Percentiles rank a stretch among this genome's conserved stretches.
Evolutionary conservation across 805 yeast species (phyloP).

Genomic region (Alloascoidea africana): DNA sequence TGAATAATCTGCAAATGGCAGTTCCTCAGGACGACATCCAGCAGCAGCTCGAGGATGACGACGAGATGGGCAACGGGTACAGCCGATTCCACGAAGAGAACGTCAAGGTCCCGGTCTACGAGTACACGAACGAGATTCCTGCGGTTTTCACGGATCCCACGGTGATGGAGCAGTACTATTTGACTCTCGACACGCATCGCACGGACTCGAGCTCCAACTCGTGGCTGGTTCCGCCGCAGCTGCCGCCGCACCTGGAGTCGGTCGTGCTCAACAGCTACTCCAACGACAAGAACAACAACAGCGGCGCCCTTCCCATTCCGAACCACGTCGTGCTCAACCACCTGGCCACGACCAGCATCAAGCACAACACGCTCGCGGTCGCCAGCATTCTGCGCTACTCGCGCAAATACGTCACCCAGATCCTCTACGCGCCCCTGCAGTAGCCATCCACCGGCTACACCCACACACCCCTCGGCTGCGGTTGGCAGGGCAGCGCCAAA

Average conservation of each 20-base stretch:
- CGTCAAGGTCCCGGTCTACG: conserved; percentile 9
- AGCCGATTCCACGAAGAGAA: conserved; percentile 53
- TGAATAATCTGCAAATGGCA: conserved; percentile 7
- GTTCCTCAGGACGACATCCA: conserved; percentile 38
- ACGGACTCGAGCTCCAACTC: conserved; percentile 13
- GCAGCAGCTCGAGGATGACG: conserved; percentile 33
- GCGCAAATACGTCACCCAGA: conserved; percentile 75
- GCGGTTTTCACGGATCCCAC: conserved; percentile 76
- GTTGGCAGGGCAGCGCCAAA: too few relatives aligned
- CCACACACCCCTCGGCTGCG: too few relatives aligned
- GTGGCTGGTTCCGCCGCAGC: conserved; percentile 77
- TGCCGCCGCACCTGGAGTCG: conserved; percentile 93
- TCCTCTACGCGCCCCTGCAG: conserved; percentile 57
- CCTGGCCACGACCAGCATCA: conserved; percentile 88
- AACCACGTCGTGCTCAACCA: conserved; percentile 91
- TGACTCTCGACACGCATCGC: conserved; percentile 51
- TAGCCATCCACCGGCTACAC: too few relatives aligned
- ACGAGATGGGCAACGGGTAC: conserved; percentile 75
- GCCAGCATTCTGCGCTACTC: conserved; percentile 84
- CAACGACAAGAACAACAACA: conserved; percentile 49
- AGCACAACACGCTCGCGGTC: conserved; percentile 86
- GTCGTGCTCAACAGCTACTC: conserved; percentile 66
- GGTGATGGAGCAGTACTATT: conserved; percentile 75
- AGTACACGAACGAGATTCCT: conserved; percentile 57
- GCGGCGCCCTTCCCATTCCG: conserved; percentile 86